A percentile compares a stretch with the other conserved stretches of the same genome.
These are phyloP conservation scores for Suhomyces atakaporum DNA, from an alignment of 1,139 yeast species.

Conservation along the genomic window DNA sequence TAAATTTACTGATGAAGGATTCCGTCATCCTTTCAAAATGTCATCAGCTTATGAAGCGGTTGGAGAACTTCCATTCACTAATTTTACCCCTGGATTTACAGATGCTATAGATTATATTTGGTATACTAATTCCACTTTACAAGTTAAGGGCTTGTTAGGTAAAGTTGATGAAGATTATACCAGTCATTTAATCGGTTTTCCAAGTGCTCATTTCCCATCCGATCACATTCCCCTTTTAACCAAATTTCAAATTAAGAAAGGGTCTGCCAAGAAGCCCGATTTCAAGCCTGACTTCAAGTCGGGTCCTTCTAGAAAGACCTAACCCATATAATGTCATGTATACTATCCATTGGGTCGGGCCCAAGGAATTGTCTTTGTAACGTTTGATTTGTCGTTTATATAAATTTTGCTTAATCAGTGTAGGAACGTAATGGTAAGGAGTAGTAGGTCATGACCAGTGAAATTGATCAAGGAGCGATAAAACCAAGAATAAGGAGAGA, in stretches of 20 bases:
- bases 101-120: conserved; percentile 94
- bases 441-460: no score
- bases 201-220: conserved; percentile 91
- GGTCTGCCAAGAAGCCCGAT: conserved; percentile 37
- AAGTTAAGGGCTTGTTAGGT: conserved; percentile 85
- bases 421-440: no score
- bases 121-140: conserved; percentile 78
- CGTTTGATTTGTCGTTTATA: conserved; percentile 9
- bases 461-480: no score
- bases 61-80: conserved; percentile 92
- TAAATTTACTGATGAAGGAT: conserved; percentile 85
- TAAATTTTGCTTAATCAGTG: conserved; percentile 4
- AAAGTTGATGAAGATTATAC: conserved; percentile 78
- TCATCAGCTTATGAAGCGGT: conserved; percentile 82
- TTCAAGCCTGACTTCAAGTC: conserved; percentile 56
- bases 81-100: conserved; percentile 89
- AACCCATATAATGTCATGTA: conserved; percentile 11
- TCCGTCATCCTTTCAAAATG: conserved; percentile 76
- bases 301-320: conserved; percentile 54
- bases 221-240: conserved; percentile 89
- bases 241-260: conserved; percentile 70
- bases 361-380: conserved; percentile 3
- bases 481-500: no score
- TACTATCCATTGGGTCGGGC: conserved; percentile 5
- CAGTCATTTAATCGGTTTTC: conserved; percentile 82